Evolutionary conservation across 2,329 filamentous ascomycete species (phyloP), one percentile per base, ranked within the genome.

Genomic region (Blumeriella jaapii): DNA sequence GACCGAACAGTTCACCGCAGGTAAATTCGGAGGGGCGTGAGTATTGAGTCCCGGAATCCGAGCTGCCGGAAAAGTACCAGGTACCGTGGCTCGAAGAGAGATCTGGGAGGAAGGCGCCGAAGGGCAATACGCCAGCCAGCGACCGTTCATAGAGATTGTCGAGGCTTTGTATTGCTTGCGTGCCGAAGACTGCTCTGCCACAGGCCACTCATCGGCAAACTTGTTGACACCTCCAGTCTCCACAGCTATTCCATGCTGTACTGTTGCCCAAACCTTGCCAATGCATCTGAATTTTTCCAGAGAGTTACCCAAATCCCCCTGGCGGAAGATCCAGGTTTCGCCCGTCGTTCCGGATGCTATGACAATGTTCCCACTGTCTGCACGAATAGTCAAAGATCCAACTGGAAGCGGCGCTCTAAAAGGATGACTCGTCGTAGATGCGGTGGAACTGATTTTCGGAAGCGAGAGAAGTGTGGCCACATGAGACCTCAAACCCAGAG

Each of bases 201-300:
- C 58, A 53, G 19, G 61, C 56, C 29, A 57, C 27, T 53, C 53
- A 43, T 55, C 53, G n/a, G 31, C 37, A 31, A 39, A 37, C 4
- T 42, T 39, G 34, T 39, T 39, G 2, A 47, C 28, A 17, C 31
- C 31, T 9, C 32, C 40, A 5, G 48, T 24, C 12, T 55, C 51
- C 15, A 62, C 62, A 39, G 66, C 65, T 12, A 63, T 58, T 18
- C 63, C 61, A 45, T 75, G 70, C 53, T 91, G 83, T 17, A 94
- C 64, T 28, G 77, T 78, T 1, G 91, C 95, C 91, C 91, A 98
- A 12, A 93, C 63, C 60, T 98, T 98, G 13, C 80, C 87, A 36
- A 91, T 66, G 50, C 86, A 95, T 23, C 59, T 46, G 25, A 53
- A 49, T 9, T 36, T 39, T 7, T 38, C 39, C 6, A 17, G 28